Base-by-base conservation (phyloP, 768 basidiomycete genomes). In the Boletus sp. region DNA sequence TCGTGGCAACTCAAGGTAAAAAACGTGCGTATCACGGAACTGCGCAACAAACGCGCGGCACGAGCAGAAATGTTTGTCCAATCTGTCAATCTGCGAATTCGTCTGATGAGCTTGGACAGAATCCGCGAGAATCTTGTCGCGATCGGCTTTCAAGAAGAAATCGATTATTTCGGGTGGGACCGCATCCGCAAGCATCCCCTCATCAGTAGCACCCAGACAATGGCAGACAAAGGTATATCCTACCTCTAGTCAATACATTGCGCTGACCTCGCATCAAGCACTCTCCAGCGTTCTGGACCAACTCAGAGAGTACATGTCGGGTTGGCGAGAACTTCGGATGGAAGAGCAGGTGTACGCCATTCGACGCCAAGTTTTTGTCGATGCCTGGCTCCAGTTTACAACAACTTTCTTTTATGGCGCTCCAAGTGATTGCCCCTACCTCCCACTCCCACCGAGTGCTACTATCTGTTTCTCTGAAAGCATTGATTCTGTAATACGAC, bases 111-210 rank as follows among this genome's bases (percentile, higher is more conserved):
- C 32, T 51, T 27, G 40, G 27, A 19, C 48, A 70, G 70, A 23
- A 59, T 70, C 15, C 58, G 23, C 33, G 50, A 58, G 15, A 38
- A 27, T 46, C 60, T 70, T 33, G 32, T 62, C 15, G 40, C 56
- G 19, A 15, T 50, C 19, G 64, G 64, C 7, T 70, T 70, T 27
- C 30, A 32, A 48, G 60, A 68, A 38, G 68, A 72, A 40, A 64
- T 70, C 4, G 59, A 66, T 39, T 38, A 61, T 58, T 66, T 70
- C 53, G 64, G 64, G 23, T 72, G 69, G 69, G 64, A 68, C 23
- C 71, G 66, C 23, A 63, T 70, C 17, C 58, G 66, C 56, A 64
- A 55, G 35, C 70, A 70, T 50, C 52, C 64, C 14, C 49, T 68
- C 32, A 70, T 72, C 40, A 66, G 55, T 40, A 63, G 29, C 42